Base-by-base conservation (phyloP, 2,329 filamentous ascomycete species). In the Epichloe typhina region DNA sequence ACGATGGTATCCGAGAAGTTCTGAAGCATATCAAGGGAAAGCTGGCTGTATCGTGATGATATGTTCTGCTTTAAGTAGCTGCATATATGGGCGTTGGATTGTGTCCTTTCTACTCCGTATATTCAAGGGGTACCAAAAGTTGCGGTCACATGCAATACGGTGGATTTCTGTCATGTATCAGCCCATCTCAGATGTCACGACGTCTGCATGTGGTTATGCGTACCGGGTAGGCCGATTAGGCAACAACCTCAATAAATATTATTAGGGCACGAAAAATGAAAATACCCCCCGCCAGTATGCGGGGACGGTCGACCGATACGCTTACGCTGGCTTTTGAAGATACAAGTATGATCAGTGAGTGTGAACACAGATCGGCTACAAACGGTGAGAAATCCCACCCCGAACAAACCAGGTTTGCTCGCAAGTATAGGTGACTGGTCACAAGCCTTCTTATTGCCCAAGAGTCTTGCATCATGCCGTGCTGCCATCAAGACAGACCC, bases 1-100 rank as follows among this genome's bases (percentile, higher is more conserved):
- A 84, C 58, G 66, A 70, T n/a, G 74, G 69, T 38, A 74, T 84
- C 54, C 67, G 67, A 52, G 71, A 67, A 7, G 80, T 83, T 1
- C 56, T 84, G 55, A 70, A 77, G 58, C 71, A 77, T 57, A 78
- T 73, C 0, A 74, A 68, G 62, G 58, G 52, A 39, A 66, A 63
- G 51, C 50, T 64, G 55, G 47, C 51, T 49, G 31, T 46, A n/a
- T 41, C 45, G 35, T 58, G 45, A 51, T 11, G n/a, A 3, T 38
- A 3, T 3, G n/a, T 38, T 38, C 3, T 13, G 19, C 5, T 9
- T 11, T 19, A 21, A 33, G 8, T 19, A 36, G 36, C 37, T 19
- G 31, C 13, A 23, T 7, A 41, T 36, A 8, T 13, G 12, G 11
- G 19, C 5, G n/a, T 49, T 37, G 33, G 15, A n/a, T 3, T 31